Base-by-base conservation (phyloP, 768 basidiomycete genomes). In the Exidia glandulosa region DNA sequence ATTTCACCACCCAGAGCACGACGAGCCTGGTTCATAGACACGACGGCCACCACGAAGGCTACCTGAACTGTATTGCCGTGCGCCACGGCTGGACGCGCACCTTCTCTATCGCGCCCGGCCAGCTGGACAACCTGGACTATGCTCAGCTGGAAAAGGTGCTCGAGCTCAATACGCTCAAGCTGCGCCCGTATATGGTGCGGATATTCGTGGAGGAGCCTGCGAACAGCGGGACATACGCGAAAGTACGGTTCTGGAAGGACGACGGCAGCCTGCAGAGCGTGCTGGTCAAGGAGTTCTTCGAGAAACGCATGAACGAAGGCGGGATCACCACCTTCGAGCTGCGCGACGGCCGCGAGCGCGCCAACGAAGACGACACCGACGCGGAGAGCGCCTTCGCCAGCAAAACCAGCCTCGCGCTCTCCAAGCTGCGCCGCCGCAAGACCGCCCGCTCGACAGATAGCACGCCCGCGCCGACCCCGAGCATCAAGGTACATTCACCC, bases 181-280 rank as follows among this genome's bases (percentile, higher is more conserved):
- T 60, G 32, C 59, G 59, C 7, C 59, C 59, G 9, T 32, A 56
- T 32, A 55, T 52, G 33, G 52, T 60, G 33, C 59, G 59, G n/a
- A 41, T 60, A 52, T 60, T 56, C 32, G 54, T 60, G n/a, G 59
- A 60, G 54, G 32, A 60, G 32, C 59, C 59, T 3, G 52, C 54
- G 23, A 54, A 41, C 33, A 56, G 52, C 32, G 59, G 59, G 23
- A 60, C 32, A 3, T 60, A 32, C 14, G 47, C 54, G 16, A 60
- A 60, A 34, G 29, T 60, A 12, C 59, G 59, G 34, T 55, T 34
- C 34, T 60, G 59, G 59, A 60, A 60, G 37, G 52, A 60, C 34
- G 59, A 60, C 33, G 59, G 59, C 29, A 56, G 52, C 54, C 59
- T 60, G 10, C 59, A 60, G 34, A 60, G 59, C 54, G 54, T 60